These are phyloP conservation scores for Rosellinia necatrix DNA, from an alignment of 2,329 filamentous ascomycete genomes.

Conservation along the genomic window DNA sequence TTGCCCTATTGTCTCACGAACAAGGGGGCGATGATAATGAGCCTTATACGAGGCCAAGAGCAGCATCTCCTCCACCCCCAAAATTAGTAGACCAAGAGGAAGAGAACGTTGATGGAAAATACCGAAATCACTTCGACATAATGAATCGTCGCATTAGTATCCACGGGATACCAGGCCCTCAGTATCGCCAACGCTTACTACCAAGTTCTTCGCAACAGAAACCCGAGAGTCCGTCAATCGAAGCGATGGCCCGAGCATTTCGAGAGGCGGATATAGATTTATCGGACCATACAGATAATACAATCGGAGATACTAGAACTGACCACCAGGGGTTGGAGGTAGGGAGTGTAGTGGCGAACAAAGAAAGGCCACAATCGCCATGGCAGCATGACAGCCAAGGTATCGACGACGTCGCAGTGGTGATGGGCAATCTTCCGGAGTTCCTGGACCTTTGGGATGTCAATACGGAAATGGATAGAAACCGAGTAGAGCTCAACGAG, in stretches of 20 bases:
- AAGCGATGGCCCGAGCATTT: conserved; percentile 57
- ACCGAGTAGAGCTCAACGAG: conserved; percentile 15
- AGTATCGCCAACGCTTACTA: conserved; percentile 42
- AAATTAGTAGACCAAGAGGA: conserved; percentile 40
- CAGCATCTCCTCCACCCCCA: conserved; percentile 52
- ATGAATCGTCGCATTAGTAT: conserved; percentile 44
- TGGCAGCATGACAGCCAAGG: conserved; percentile 41
- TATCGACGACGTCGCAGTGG: conserved; percentile 52
- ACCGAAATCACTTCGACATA: conserved; percentile 53
- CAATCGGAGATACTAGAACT: conserved; percentile 9
- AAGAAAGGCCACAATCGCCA: conserved; percentile 35
- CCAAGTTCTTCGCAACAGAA: conserved; percentile 50
- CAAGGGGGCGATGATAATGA: conserved; percentile 32
- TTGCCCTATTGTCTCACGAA: conserved; percentile 39
- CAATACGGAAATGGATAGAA: conserved; percentile 43
- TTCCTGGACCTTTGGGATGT: conserved; percentile 50
- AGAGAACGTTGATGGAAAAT: conserved; percentile 44
- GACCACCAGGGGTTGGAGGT: conserved; percentile 12
- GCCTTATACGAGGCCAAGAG: conserved; percentile 28
- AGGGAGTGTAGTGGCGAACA: conserved; percentile 9
- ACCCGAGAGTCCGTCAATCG: conserved; percentile 46
- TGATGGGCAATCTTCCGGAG: conserved; percentile 52
- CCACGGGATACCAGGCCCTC: conserved; percentile 6
- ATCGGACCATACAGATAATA: neutral
- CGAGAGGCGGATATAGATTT: conserved; percentile 47